Percentiles rank a stretch among this genome's conserved stretches.
phyloP scores from a whole-genome alignment of 192 early-diverging fungal species.

The Gamsiella multidivaricata region DNA sequence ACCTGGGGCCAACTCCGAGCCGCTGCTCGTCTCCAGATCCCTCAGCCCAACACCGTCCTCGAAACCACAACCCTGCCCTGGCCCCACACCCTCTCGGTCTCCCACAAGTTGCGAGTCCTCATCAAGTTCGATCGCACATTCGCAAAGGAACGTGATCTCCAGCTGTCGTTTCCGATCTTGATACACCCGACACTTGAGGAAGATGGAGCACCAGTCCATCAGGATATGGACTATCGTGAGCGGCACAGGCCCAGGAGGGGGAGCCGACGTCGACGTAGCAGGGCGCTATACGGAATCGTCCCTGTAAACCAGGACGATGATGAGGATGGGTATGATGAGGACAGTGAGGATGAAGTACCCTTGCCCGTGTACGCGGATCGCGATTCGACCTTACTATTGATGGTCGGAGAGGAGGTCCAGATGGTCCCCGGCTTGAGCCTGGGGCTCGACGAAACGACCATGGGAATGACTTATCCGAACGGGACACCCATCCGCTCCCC shows the following conservation, averaged over 20 bases:
- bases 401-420: conserved; percentile 33
- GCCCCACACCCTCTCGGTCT: conserved; percentile 4
- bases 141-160: conserved; percentile 27
- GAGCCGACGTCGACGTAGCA: not conserved
- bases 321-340: conserved; percentile 2
- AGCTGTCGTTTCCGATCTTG: conserved; percentile 33
- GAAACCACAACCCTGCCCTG: conserved; percentile 5
- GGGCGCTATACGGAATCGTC: conserved; percentile 6
- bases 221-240: not conserved
- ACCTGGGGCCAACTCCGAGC: conserved; percentile 13
- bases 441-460: no score
- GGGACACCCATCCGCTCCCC: not conserved
- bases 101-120: conserved; percentile 32
- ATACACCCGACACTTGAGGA: conserved; percentile 19
- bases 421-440: no score
- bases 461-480: not conserved
- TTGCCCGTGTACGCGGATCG: conserved; percentile 41
- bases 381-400: conserved; percentile 22
- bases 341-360: conserved; percentile 10
- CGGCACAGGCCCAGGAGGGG: not conserved
- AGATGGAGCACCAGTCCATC: conserved; percentile 24
- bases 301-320: not conserved
- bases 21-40: conserved; percentile 28
- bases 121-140: conserved; percentile 23
- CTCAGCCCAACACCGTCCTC: conserved; percentile 18